Base-by-base conservation (phyloP, 805 yeast genomes). In the Scheffersomyces spartinae region DNA sequence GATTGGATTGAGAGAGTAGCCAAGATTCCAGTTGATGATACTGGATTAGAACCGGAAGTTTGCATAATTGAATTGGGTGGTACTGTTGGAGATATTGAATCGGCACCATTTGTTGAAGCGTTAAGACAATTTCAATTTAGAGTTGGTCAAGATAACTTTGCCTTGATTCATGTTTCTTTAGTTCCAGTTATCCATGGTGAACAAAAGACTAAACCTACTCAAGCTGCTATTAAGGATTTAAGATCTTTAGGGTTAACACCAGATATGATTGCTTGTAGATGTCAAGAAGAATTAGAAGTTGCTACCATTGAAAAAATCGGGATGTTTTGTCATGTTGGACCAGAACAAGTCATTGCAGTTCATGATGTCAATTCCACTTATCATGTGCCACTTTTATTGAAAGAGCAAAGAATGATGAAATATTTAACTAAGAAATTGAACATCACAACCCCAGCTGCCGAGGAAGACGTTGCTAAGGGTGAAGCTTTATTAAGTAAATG, bases 151-250 rank as follows among this genome's bases (percentile, higher is more conserved):
- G 95, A 84, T 38, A 91, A 83, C 60, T 91, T 91, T 58, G 94
- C 96, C 11, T 68, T 91, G 49, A 83, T 88, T 44, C 99, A 91
- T 44, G 99, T 91, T 25, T 88, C 97, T 23, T 66, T 91, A 36
- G 97, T 91, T 24, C 97, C 97, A 23, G 97, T 91, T 25, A 88
- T 91, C 46, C 94, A 86, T 42, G 98, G 97, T 35, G 99, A 91
- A 64, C 95, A 91, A 57, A 91, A 91, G 68, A 91, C 99, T 21
- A 91, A 91, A 59, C 99, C 99, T 31, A 91, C 99, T 8, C 99
- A 91, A 63, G 98, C 97, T 36, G 99, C 99, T 24, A 81, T 91
- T 48, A 84, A 85, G 54, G 98, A 91, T 55, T 70, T 91, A 56
- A 79, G 99, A 60, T 81, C 95, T 24, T 63, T 88, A 33, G 99